A percentile compares a stretch with the other conserved stretches of the same genome.
Conservation (phyloP, 345 rosid genomes). For the Dovyalis caffra region DNA sequence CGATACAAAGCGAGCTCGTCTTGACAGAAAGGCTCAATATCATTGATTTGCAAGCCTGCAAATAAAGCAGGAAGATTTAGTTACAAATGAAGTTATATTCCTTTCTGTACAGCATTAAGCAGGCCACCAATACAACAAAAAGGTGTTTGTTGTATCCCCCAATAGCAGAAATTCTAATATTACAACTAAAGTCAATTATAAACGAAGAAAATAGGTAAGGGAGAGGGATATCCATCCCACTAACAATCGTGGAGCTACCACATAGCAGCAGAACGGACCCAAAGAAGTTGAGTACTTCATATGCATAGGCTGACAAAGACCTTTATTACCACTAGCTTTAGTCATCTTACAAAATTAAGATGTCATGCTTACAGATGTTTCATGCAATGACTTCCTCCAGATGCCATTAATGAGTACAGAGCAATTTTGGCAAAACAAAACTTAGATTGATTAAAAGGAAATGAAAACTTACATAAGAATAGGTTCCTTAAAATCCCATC, state of each 20-base stretch:
- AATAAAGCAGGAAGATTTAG: slow-evolving; percentile 3
- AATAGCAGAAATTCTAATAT: too few species aligned
- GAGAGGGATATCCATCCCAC: too few species aligned
- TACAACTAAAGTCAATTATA: too few species aligned
- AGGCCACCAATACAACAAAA: too few species aligned
- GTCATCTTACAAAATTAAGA: not conserved
- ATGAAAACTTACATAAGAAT: slow-evolving; percentile 66
- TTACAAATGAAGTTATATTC: not conserved
- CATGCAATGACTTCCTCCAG: not conserved
- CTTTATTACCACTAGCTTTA: not conserved
- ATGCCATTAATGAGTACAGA: not conserved
- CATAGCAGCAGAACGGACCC: too few species aligned
- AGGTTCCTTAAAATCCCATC: slow-evolving; percentile 81
- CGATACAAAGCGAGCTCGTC: slow-evolving; percentile 81
- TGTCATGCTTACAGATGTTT: not conserved
- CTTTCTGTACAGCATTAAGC: not conserved
- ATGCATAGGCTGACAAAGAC: not conserved
- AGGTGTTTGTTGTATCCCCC: too few species aligned
- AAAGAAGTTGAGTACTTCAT: not conserved
- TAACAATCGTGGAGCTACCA: too few species aligned
- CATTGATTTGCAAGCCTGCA: slow-evolving; percentile 84
- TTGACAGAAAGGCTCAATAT: slow-evolving; percentile 90
- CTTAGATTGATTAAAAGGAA: not conserved
- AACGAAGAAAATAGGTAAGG: too few species aligned
- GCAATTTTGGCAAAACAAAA: not conserved